Conservation (phyloP, 768 basidiomycete genomes). For the Boletus rubropictus region DNA sequence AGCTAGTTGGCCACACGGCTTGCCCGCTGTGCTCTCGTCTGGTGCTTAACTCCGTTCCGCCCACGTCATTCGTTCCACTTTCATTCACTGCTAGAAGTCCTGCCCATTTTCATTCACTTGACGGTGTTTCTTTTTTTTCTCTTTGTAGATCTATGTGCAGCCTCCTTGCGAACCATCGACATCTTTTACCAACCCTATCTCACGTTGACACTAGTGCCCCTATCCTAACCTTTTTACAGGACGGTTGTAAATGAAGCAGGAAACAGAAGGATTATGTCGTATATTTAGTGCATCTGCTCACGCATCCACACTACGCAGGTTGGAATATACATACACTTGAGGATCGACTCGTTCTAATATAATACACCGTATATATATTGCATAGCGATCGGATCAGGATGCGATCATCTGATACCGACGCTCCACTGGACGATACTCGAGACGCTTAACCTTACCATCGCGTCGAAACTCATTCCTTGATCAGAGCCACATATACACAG, state of each 20-base stretch:
- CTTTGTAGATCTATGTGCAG: conserved; percentile 12
- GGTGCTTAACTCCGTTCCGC: background rate
- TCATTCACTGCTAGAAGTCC: background rate
- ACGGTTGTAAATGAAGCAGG: conserved; percentile 8
- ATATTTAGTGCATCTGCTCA: conserved; percentile 6
- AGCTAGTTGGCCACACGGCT: background rate
- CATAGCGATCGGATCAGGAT: too few species aligned
- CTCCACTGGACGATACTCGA: too few species aligned
- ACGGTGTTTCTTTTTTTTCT: background rate
- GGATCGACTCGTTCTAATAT: conserved; percentile 1
- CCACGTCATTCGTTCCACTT: background rate
- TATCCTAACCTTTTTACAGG: background rate
- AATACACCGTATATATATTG: background rate
- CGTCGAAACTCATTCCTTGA: background rate
- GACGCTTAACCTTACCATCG: too few species aligned
- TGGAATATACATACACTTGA: background rate
- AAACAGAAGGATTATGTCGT: conserved; percentile 3
- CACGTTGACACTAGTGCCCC: conserved; percentile 1
- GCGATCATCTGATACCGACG: too few species aligned
- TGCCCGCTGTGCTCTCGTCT: background rate
- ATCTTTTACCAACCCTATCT: conserved; percentile 12
- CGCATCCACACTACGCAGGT: conserved; percentile 1
- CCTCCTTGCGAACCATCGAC: background rate
- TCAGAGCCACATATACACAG: background rate
- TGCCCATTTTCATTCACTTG: background rate